Conservation (phyloP, 2,329 filamentous ascomycete genomes). For the Aspergillus intermedius region DNA sequence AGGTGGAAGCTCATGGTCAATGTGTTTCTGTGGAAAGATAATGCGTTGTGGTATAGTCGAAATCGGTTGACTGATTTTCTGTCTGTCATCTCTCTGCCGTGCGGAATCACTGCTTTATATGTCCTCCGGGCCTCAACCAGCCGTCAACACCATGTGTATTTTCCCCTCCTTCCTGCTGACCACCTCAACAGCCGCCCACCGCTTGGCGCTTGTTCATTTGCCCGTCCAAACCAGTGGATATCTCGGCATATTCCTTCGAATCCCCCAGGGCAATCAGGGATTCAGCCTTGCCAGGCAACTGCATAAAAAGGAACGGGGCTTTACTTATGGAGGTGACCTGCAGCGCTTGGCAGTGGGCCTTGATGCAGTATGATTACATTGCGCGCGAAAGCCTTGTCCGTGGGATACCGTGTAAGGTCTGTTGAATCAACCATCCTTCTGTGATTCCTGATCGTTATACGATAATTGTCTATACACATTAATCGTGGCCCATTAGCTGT, state of each 20-base stretch:
- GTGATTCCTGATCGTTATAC: too few species aligned
- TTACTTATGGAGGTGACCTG: background rate
- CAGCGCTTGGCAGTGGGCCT: background rate
- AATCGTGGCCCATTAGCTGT: too few species aligned
- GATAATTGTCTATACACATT: too few species aligned
- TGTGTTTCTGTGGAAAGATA: background rate
- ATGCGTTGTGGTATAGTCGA: background rate
- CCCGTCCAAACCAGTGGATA: background rate
- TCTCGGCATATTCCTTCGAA: background rate
- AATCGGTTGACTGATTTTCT: background rate
- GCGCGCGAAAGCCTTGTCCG: too few species aligned
- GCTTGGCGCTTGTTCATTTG: background rate
- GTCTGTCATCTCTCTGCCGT: background rate
- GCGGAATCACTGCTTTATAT: too few species aligned
- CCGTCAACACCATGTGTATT: background rate
- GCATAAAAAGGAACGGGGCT: background rate
- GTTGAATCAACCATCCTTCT: too few species aligned
- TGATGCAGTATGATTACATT: too few species aligned
- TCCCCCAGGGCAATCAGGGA: background rate
- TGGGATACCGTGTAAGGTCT: too few species aligned
- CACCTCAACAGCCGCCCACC: background rate
- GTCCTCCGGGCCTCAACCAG: too few species aligned
- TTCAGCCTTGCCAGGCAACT: background rate
- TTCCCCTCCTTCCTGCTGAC: background rate
- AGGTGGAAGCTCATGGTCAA: constrained; percentile 16